phyloP scores from a whole-genome alignment of 1,139 yeast genomes.

The Zygosaccharomyces sapae region DNA sequence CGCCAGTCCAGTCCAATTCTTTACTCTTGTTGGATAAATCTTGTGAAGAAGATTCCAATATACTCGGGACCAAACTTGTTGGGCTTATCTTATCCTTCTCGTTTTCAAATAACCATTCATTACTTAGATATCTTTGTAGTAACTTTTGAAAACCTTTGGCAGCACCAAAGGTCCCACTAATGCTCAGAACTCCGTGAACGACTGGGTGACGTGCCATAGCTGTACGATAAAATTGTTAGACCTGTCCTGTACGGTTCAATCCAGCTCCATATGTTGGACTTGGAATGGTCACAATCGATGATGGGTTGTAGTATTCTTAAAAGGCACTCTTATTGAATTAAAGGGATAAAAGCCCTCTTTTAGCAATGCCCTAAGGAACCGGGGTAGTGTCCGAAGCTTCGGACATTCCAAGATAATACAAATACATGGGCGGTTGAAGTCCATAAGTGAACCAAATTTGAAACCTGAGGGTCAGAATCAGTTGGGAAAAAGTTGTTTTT shows the following conservation, averaged over 20 bases:
- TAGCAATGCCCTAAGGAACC: neutral
- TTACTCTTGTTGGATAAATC: neutral
- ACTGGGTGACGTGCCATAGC: conserved; percentile 21
- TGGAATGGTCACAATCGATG: neutral
- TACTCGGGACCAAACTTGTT: conserved; percentile 1
- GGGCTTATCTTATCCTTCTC: neutral
- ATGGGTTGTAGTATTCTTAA: neutral
- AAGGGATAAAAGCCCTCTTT: conserved; percentile 1
- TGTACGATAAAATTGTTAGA: neutral
- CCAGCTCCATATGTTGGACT: neutral
- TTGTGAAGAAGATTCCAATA: neutral
- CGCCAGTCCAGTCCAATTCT: conserved; percentile 11
- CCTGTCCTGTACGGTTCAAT: neutral
- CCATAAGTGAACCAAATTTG: no score
- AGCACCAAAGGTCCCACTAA: conserved; percentile 18
- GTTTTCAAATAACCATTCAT: conserved; percentile 11
- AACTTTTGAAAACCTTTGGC: conserved; percentile 15
- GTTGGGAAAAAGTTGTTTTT: no score
- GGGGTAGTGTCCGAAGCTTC: neutral
- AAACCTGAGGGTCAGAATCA: no score
- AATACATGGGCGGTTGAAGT: neutral
- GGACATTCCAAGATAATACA: neutral
- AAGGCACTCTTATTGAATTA: neutral
- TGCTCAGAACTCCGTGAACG: conserved; percentile 13
- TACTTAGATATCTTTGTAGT: conserved; percentile 11